Percentiles rank a stretch among this genome's conserved stretches.
phyloP scores from a whole-genome alignment of 192 early-diverging fungal genomes.

The Gigaspora rosea region DNA sequence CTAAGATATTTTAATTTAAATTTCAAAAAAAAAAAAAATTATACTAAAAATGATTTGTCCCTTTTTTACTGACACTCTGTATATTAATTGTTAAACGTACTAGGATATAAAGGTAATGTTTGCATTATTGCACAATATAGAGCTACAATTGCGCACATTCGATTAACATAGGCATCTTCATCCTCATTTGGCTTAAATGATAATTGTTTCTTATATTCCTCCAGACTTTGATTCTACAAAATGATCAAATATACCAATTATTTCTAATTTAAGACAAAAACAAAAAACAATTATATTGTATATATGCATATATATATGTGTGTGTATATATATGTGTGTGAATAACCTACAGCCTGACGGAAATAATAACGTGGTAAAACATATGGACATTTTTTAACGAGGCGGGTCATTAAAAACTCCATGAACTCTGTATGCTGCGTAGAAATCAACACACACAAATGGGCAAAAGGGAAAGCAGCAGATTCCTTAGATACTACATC shows the following conservation, averaged over 20 bases:
- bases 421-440: constrained; percentile 58
- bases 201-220: constrained; percentile 41
- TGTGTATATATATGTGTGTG: not conserved
- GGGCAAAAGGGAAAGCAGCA: constrained; percentile 65
- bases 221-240: constrained; percentile 32
- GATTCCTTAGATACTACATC: constrained; percentile 57
- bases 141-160: constrained; percentile 67
- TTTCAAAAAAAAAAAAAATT: not conserved
- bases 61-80: not conserved
- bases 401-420: constrained; percentile 60
- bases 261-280: not conserved
- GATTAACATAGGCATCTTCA: constrained; percentile 56
- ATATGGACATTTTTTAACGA: constrained; percentile 72
- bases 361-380: constrained; percentile 65
- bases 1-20: no score
- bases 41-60: no score
- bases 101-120: constrained; percentile 43
- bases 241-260: not conserved
- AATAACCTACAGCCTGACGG: constrained; percentile 47
- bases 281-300: no score
- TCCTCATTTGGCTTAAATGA: constrained; percentile 55
- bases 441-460: constrained; percentile 61
- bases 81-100: constrained; percentile 2
- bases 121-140: constrained; percentile 73
- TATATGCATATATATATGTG: not conserved